Base-by-base conservation (phyloP, 2,329 filamentous ascomycete species). In the Microdochium paspali region DNA sequence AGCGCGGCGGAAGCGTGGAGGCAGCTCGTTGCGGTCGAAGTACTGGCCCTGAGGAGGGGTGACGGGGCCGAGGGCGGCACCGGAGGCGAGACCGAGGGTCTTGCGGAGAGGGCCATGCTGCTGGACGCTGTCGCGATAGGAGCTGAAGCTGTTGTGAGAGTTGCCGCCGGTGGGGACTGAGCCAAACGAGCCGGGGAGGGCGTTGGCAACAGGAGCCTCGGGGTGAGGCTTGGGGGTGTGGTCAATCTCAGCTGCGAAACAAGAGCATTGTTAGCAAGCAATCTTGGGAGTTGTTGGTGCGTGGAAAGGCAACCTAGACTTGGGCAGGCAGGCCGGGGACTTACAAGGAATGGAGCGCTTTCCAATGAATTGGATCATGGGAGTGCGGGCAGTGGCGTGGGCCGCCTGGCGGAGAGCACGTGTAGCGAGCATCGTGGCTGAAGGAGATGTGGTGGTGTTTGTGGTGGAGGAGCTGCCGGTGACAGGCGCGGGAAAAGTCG, bases 11-110 rank as follows among this genome's bases (percentile, higher is more conserved):
- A 96, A 98, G 58, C 91, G 81, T 53, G 74, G 65, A 18, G 93
- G 91, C 23, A 98, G 82, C 70, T 98, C 87, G 57, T 81, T 87
- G 57, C 90, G 82, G 67, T 97, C 93, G 64, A 95, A 96, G 67
- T 77, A 89, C 65, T 88, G 72, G 56, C 91, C 91, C 59, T 80
- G 68, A 50, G 77, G 76, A 31, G 90, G 77, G 55, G 77, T 64
- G 51, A 97, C 74, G 12, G 86, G 70, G 44, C 91, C 90, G 10
- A 96, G 75, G 31, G 83, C 71, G 51, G 80, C 69, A 48, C 88
- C 90, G 10, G 85, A 66, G 48, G 72, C 64, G 49, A 56, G 56
- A 53, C 66, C 66, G 52, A 79, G 72, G 44, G 71, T 72, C 69
- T 79, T 79, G 66, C 77, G 76, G 50, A 90, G 77, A 15, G 86